Conservation (phyloP, 768 basidiomycete species). For the Russula dissimulans region DNA sequence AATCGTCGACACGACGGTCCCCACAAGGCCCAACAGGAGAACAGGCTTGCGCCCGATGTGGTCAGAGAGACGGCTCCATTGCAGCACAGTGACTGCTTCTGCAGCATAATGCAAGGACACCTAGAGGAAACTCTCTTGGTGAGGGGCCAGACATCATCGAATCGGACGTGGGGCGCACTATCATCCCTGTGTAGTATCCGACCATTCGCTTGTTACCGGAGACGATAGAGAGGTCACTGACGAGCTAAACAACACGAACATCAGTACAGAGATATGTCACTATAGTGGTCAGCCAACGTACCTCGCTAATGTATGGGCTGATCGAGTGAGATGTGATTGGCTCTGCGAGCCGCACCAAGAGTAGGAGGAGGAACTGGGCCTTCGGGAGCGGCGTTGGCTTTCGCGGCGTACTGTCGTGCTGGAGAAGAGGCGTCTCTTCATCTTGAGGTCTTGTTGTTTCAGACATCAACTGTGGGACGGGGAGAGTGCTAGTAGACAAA, state of each 20-base stretch:
- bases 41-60: conserved; percentile 42
- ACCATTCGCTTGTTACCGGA: conserved; percentile 36
- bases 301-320: conserved; percentile 44
- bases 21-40: conserved; percentile 31
- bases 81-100: conserved; percentile 37
- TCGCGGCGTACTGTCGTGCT: neutral
- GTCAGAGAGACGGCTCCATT: conserved; percentile 42
- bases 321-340: conserved; percentile 41
- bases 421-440: conserved; percentile 10
- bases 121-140: conserved; percentile 19
- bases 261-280: neutral
- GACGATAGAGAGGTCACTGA: conserved; percentile 34
- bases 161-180: conserved; percentile 28
- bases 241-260: conserved; percentile 27
- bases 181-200: conserved; percentile 42
- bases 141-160: neutral
- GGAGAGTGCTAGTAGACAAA: neutral
- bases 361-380: conserved; percentile 36
- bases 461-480: neutral
- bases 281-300: conserved; percentile 10
- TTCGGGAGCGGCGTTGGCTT: conserved; percentile 37
- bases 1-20: conserved; percentile 27
- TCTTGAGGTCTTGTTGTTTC: neutral
- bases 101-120: conserved; percentile 41
- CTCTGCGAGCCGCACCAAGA: conserved; percentile 39